Evolutionary conservation across 2,329 filamentous ascomycete species (phyloP).

Genomic region (Penicillium rolfsii): DNA sequence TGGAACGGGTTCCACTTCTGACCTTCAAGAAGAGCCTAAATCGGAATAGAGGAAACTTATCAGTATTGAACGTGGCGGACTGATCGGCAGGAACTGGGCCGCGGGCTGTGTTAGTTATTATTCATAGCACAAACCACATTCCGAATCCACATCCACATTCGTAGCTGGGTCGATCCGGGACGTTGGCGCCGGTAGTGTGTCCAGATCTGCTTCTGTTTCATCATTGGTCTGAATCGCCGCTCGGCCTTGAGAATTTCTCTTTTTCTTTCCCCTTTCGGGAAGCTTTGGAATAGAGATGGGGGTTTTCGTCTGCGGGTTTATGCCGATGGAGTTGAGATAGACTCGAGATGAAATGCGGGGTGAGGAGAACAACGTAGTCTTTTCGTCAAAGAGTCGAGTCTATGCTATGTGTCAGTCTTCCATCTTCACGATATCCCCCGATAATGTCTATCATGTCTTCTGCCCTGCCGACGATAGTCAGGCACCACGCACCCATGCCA

Average conservation of each 20-base stretch:
- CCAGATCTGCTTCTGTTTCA: not conserved
- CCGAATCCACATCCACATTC: too few species aligned
- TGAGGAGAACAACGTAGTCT: not conserved
- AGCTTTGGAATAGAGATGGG: not conserved
- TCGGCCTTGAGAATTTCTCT: not conserved
- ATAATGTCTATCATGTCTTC: not conserved
- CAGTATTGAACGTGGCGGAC: constrained; percentile 6
- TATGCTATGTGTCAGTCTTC: not conserved
- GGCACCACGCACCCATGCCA: constrained; percentile 14
- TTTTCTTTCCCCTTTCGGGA: constrained; percentile 20
- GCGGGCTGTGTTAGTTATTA: not conserved
- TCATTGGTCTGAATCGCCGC: constrained; percentile 24
- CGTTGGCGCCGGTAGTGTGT: not conserved
- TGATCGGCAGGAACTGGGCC: not conserved
- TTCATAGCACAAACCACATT: not conserved
- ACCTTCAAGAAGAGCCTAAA: not conserved
- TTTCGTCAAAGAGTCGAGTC: not conserved
- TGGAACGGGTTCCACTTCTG: constrained; percentile 10
- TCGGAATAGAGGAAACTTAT: not conserved
- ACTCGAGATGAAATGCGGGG: constrained; percentile 16
- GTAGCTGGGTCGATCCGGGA: not conserved
- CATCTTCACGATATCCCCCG: not conserved
- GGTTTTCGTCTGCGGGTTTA: not conserved
- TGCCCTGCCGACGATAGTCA: constrained; percentile 16
- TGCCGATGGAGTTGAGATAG: constrained; percentile 7